Conservation (phyloP, 2,329 filamentous ascomycete genomes). For the Eurotiales sp. region DNA sequence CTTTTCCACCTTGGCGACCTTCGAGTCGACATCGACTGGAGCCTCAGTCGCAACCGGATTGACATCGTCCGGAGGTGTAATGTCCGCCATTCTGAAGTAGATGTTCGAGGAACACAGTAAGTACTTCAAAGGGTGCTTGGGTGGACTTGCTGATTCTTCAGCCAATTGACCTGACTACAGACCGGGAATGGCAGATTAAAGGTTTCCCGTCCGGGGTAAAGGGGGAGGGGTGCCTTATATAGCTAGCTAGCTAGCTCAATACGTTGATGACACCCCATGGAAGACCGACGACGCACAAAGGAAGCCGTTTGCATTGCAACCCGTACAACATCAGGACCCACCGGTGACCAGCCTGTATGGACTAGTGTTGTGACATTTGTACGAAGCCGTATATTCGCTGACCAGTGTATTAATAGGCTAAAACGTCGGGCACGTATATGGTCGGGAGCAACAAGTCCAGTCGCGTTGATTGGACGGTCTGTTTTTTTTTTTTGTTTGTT, state of each 20-base stretch:
- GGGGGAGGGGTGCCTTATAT: not conserved
- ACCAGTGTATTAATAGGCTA: not conserved
- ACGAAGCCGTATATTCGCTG: not conserved
- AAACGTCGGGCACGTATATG: too few relatives aligned
- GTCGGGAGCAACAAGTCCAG: not conserved
- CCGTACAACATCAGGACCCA: not conserved
- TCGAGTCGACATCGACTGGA: not conserved
- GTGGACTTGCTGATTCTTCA: not conserved
- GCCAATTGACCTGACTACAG: not conserved
- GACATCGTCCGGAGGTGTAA: constrained; percentile 1
- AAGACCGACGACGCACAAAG: not conserved
- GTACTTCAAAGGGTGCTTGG: too few relatives aligned
- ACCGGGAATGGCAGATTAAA: not conserved
- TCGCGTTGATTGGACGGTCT: not conserved
- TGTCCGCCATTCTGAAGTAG: not conserved
- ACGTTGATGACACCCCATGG: not conserved
- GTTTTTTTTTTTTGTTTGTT: too few relatives aligned
- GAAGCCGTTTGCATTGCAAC: not conserved
- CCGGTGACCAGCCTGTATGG: not conserved
- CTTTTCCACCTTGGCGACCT: not conserved
- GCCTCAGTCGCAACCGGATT: not conserved
- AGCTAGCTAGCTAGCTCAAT: not conserved
- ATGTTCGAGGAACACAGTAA: too few relatives aligned
- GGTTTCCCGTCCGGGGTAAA: not conserved
- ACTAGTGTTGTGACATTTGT: not conserved